Conservation (phyloP, 352 stramenopile species). For the Pythium pyrilobum region DNA sequence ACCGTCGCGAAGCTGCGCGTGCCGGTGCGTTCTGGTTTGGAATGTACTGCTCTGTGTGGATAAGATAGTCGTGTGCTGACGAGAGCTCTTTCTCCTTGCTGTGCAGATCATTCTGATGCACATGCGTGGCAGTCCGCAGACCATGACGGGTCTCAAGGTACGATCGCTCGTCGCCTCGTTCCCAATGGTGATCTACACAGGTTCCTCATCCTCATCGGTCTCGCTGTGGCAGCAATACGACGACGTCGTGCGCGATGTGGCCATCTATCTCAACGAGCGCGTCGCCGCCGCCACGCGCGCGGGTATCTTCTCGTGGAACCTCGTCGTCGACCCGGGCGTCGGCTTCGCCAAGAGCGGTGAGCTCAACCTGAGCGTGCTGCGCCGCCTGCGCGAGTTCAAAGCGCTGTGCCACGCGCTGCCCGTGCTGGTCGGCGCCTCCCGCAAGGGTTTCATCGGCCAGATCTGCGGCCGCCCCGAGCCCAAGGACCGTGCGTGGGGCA, state of each 20-base stretch:
- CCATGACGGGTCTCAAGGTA: slow-evolving; percentile 90
- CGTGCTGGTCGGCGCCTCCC: slow-evolving; percentile 88
- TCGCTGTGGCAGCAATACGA: slow-evolving; percentile 63
- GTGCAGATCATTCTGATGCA: slow-evolving; percentile 95
- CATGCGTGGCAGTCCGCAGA: slow-evolving; percentile 95
- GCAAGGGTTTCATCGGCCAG: slow-evolving; percentile 97
- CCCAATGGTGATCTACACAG: no score
- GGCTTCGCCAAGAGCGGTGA: slow-evolving; percentile 95
- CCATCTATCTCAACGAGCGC: slow-evolving; percentile 62
- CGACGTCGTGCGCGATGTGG: slow-evolving; percentile 89
- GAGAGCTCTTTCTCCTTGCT: no score
- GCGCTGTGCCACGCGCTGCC: slow-evolving; percentile 37
- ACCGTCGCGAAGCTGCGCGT: slow-evolving; percentile 84
- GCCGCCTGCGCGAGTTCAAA: slow-evolving; percentile 61
- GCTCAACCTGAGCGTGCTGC: slow-evolving; percentile 90
- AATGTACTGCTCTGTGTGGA: not conserved
- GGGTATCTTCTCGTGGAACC: slow-evolving; percentile 92
- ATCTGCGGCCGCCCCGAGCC: slow-evolving; percentile 84
- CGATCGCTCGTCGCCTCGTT: no score
- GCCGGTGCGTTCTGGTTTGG: slow-evolving; percentile 33
- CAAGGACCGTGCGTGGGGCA: slow-evolving; percentile 90
- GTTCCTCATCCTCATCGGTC: no score
- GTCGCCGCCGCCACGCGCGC: slow-evolving; percentile 68
- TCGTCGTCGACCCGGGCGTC: slow-evolving; percentile 96
- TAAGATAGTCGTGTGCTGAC: no score